Evolutionary conservation across 208 protist species (phyloP), one percentile per base, ranked within the genome.

Genomic region (Leptomonas pyrrhocoris): DNA sequence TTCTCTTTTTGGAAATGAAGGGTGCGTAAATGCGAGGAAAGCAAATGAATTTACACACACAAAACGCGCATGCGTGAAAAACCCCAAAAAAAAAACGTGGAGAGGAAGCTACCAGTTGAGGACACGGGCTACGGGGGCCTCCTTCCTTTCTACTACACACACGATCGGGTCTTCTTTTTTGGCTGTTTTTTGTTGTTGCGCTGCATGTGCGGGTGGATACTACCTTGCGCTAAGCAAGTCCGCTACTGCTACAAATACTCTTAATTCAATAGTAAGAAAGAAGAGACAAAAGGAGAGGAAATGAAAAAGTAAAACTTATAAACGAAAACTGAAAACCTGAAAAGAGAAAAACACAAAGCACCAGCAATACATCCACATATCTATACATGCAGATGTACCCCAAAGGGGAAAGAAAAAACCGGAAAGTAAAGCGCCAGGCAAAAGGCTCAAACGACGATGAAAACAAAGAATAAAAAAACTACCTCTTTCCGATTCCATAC

Each of bases 191-290:
- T 53, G 13, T 25, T 30, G n/a, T 18, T 67, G 16, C 2, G 28
- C 59, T 21, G 61, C 30, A 21, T 43, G 43, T 45, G 42, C 21
- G 53, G 16, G 60, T 18, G 40, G 30, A 23, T 46, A 49, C 59
- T 65, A 65, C 30, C 46, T 55, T 65, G 59, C 61, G 61, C 61
- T 67, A 67, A 46, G 61, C 61, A 57, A 67, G 61, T 67, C 61
- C 16, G 23, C 61, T 67, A 57, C 36, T 67, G 45, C 61, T 67
- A 67, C 34, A 6, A 13, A 28, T 25, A 45, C 25, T 34, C 18
- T 71, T 2, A 31, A 58, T 6, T 56, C 25, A 3, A 40, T 28
- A 15, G 34, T 12, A 38, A 9, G 9, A 38, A 38, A 38, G 9
- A 38, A 38, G 9, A 38, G 34, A 38, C 3, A 56, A 51, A 71